Evolutionary conservation across 179 eudicot genomes (phyloP).

Genomic region (Actinidia chinensis): DNA sequence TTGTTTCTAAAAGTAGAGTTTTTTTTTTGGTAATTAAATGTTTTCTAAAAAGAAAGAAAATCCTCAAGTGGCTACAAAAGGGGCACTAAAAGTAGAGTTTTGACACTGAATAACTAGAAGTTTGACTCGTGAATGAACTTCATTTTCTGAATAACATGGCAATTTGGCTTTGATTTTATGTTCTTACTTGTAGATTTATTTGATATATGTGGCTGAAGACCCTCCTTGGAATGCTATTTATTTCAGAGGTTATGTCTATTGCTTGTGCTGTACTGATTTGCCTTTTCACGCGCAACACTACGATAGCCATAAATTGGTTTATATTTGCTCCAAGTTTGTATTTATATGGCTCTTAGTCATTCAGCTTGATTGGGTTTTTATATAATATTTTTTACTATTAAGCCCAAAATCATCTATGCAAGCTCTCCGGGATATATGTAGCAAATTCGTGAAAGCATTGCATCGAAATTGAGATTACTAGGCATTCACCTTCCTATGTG

Average conservation of each 20-base stretch:
- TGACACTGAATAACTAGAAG: neutral
- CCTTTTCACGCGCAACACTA: constrained; percentile 50
- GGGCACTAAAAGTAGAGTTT: neutral
- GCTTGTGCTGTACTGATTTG: constrained; percentile 56
- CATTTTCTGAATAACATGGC: neutral
- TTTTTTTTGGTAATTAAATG: too few species aligned
- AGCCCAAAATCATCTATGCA: constrained; percentile 35
- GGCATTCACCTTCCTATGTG: constrained; percentile 41
- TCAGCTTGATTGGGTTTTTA: constrained; percentile 23
- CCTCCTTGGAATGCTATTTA: constrained; percentile 4
- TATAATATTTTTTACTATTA: constrained; percentile 39
- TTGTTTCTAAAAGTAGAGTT: too few species aligned
- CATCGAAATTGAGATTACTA: constrained; percentile 30
- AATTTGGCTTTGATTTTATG: neutral
- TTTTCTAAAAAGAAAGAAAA: too few species aligned
- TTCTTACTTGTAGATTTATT: neutral
- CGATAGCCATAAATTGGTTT: constrained; percentile 51
- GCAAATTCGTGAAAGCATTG: constrained; percentile 29
- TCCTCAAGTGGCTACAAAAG: too few species aligned
- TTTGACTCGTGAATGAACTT: neutral
- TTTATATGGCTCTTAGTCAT: constrained; percentile 40
- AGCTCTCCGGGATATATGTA: constrained; percentile 38
- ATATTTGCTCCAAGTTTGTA: constrained; percentile 58
- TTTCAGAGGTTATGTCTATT: constrained; percentile 36
- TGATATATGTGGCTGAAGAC: neutral